A percentile compares a stretch with the other conserved stretches of the same genome.
Evolutionary conservation across 805 yeast genomes (phyloP).

Genomic region (Lachancea lanzarotensis): DNA sequence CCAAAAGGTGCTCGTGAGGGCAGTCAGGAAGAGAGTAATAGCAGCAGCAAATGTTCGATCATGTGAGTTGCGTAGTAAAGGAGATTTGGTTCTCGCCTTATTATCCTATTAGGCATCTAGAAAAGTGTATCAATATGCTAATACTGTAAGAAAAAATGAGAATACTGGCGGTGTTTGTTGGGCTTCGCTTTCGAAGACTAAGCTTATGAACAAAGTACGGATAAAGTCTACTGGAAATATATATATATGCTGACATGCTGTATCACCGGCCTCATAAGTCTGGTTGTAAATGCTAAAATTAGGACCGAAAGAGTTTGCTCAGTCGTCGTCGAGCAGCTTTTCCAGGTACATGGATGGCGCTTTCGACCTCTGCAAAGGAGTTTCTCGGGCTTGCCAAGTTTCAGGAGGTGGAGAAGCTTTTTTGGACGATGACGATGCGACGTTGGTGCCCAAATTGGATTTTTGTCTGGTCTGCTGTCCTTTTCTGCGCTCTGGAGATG

Average conservation of each 20-base stretch:
- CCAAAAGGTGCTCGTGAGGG: constrained; percentile 61
- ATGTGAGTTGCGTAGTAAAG: constrained; percentile 29
- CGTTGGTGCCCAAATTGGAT: constrained; percentile 29
- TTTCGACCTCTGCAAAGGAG: constrained; percentile 9
- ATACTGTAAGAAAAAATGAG: constrained; percentile 1
- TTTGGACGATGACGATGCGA: constrained; percentile 9
- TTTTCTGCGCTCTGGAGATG: constrained; percentile 32
- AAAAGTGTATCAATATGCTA: constrained; percentile 1
- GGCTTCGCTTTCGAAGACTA: too few species aligned
- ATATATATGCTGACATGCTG: too few species aligned
- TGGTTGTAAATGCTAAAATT: not conserved
- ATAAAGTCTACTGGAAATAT: too few species aligned
- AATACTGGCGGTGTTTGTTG: not conserved
- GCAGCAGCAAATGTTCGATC: constrained; percentile 34
- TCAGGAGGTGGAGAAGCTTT: constrained; percentile 4
- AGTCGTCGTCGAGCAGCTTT: constrained; percentile 19
- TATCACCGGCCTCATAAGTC: too few species aligned
- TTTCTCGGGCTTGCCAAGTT: not conserved
- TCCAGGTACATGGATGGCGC: constrained; percentile 28
- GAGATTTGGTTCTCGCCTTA: not conserved
- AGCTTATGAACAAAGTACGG: too few species aligned
- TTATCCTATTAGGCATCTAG: not conserved
- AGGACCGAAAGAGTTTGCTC: not conserved
- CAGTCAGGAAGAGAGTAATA: constrained; percentile 29
- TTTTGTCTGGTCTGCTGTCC: constrained; percentile 36